phyloP scores from a whole-genome alignment of 164 flowering plant genomes.

The Annona cherimola region DNA sequence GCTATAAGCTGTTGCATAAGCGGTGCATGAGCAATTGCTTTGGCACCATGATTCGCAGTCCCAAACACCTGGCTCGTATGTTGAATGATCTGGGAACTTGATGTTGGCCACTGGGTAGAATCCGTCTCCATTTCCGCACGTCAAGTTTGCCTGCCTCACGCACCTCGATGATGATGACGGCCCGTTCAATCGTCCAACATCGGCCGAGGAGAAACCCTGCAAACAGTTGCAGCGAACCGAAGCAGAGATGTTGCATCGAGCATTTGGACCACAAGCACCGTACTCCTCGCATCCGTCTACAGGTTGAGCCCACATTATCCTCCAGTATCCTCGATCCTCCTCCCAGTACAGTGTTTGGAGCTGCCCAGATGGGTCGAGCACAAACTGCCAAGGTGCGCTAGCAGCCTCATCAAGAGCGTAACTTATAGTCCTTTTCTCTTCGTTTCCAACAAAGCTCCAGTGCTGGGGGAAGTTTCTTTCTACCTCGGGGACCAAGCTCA shows the following conservation, averaged over 20 bases:
- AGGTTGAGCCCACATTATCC: neutral
- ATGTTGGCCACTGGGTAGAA: neutral
- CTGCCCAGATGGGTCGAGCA: neutral
- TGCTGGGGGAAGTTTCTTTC: neutral
- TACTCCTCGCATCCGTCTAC: conserved; percentile 7
- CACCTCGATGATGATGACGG: neutral
- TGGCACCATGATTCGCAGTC: neutral
- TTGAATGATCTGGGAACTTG: neutral
- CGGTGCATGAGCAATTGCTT: conserved; percentile 3
- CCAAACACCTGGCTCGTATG: neutral
- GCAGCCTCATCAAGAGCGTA: too few relatives aligned
- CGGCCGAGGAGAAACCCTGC: neutral
- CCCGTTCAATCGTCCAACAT: neutral
- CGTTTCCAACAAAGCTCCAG: too few relatives aligned
- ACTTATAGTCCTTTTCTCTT: neutral
- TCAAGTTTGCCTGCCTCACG: neutral
- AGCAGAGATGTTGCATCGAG: conserved; percentile 1
- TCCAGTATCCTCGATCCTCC: neutral
- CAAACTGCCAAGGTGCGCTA: neutral
- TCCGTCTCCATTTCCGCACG: neutral
- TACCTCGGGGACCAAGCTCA: neutral
- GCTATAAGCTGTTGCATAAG: neutral
- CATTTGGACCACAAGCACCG: conserved; percentile 12
- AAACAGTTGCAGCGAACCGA: neutral
- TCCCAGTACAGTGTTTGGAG: neutral